Conservation (phyloP, 768 basidiomycete species). For the Leccinum disarticulatum region DNA sequence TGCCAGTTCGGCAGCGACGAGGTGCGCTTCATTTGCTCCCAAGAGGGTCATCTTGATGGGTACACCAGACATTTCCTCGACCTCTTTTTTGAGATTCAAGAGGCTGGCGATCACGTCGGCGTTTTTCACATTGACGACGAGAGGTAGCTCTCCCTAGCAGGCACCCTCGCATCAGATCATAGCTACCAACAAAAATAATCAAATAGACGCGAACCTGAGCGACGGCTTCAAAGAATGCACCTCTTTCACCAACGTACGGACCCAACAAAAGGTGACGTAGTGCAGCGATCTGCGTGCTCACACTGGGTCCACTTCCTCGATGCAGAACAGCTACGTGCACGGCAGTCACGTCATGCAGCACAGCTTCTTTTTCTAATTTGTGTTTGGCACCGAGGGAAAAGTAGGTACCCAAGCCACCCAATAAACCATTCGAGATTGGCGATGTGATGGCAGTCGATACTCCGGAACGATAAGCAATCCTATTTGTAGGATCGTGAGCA, state of each 20-base stretch:
- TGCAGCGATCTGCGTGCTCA: slow-evolving; percentile 63
- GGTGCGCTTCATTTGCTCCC: slow-evolving; percentile 57
- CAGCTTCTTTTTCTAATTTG: slow-evolving; percentile 57
- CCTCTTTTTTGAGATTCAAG: slow-evolving; percentile 56
- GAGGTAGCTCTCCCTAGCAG: slow-evolving; percentile 52
- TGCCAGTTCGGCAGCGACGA: slow-evolving; percentile 46
- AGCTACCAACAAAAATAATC: not conserved
- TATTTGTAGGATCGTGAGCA: slow-evolving; percentile 29
- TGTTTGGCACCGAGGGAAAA: slow-evolving; percentile 61
- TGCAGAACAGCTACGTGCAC: slow-evolving; percentile 55
- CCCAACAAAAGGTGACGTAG: slow-evolving; percentile 48
- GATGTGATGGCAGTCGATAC: slow-evolving; percentile 69
- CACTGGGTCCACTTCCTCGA: slow-evolving; percentile 37
- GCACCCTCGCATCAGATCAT: slow-evolving; percentile 8
- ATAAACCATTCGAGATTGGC: slow-evolving; percentile 54
- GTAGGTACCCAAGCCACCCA: slow-evolving; percentile 61
- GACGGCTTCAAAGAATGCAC: slow-evolving; percentile 37
- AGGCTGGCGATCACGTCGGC: slow-evolving; percentile 78
- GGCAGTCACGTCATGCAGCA: slow-evolving; percentile 65
- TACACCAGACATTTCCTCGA: slow-evolving; percentile 37
- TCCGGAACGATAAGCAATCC: slow-evolving; percentile 71
- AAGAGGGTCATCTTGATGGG: slow-evolving; percentile 48
- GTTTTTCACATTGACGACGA: slow-evolving; percentile 66
- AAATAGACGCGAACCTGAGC: slow-evolving; percentile 36
- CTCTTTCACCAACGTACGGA: slow-evolving; percentile 26